Evolutionary conservation across 345 rosid genomes (phyloP), one percentile per base, ranked within the genome.

Genomic region (Citrus unshiu): DNA sequence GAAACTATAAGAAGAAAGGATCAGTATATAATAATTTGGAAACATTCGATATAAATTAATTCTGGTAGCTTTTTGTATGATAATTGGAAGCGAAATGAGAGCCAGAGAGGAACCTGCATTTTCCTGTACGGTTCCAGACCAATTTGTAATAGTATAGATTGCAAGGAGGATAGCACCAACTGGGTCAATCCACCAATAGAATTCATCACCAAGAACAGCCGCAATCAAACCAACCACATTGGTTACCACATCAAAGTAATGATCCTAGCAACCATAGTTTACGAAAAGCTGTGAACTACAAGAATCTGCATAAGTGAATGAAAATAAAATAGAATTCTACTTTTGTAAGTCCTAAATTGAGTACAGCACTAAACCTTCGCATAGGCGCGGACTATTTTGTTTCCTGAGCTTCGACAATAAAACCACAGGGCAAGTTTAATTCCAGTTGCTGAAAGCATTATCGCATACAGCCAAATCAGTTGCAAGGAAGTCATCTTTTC

Each of bases 121-220:
- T 67, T 83, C 85, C 82, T 72, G 18, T 2, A 83, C 78, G 1
- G 81, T 83, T 63, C 77, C 67, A 1, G 85, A 83, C 83, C 85
- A 80, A 65, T 76, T 80, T 3, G 57, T 27, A 10, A 83, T 80
- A 2, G 83, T 79, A 62, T 83, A 83, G n/a, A 83, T 10, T 5
- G 83, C 83, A 8, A 83, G 79, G 66, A 69, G 46, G 43, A 83
- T 73, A 5, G 86, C 86, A 3, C 86, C 86, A 32, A 56, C 58
- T 13, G 86, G 87, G 39, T 79, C 84, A 22, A 84, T 78, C 84
- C 87, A 81, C 83, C 83, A 81, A 65, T 79, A 76, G 32, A 65
- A 84, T 46, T 56, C 21, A 68, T 75, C 69, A 2, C 72, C 87
- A 12, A 84, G 83, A 61, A 72, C 70, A 30, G 84, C 82, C 14